A percentile compares a stretch with the other conserved stretches of the same genome.
Conservation (phyloP, 495 filamentous ascomycete genomes). For the Annulohypoxylon maeteangense region DNA sequence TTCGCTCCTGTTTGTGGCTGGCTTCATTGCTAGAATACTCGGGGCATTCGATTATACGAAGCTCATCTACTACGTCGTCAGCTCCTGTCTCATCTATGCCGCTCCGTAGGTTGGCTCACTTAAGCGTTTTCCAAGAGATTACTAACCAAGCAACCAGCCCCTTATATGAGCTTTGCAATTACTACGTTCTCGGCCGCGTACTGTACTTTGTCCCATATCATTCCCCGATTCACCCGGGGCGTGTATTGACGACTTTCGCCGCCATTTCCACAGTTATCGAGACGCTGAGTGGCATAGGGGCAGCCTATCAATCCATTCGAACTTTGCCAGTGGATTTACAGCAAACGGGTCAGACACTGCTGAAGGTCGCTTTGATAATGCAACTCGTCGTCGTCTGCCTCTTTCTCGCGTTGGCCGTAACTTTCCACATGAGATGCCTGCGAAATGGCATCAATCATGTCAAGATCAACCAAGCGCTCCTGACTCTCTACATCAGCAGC, state of each 20-base stretch:
- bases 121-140: not conserved
- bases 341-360: constrained; percentile 64
- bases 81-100: constrained; percentile 68
- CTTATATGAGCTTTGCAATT: constrained; percentile 78
- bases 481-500: constrained; percentile 71
- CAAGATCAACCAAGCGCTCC: constrained; percentile 68
- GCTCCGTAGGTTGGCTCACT: constrained; percentile 67
- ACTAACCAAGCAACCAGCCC: constrained; percentile 58
- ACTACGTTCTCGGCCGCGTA: constrained; percentile 78
- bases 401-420: constrained; percentile 67
- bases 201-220: constrained; percentile 83
- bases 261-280: constrained; percentile 72
- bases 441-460: constrained; percentile 61
- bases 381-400: constrained; percentile 71
- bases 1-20: constrained; percentile 60
- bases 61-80: constrained; percentile 67
- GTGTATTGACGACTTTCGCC: constrained; percentile 79
- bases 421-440: constrained; percentile 69
- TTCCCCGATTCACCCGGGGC: constrained; percentile 80
- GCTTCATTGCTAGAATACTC: constrained; percentile 67
- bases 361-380: constrained; percentile 74
- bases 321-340: constrained; percentile 57
- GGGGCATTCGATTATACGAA: constrained; percentile 69
- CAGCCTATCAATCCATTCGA: constrained; percentile 66
- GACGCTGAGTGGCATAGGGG: constrained; percentile 75